Evolutionary conservation across 129 eudicot genomes (phyloP).

Genomic region (Flaveria robusta): DNA sequence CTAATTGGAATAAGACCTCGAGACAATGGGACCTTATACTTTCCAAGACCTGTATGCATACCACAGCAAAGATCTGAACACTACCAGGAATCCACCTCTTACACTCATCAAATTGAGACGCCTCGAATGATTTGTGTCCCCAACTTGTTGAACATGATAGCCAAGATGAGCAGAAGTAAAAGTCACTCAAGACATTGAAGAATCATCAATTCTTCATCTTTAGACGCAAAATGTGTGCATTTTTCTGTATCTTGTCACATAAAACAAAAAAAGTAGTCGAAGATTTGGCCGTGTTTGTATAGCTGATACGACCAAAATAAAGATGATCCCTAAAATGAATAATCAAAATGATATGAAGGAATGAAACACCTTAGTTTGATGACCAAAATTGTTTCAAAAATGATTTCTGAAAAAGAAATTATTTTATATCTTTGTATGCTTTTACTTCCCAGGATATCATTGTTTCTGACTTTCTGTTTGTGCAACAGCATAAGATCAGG

Average conservation of each 20-base stretch:
- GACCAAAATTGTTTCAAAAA: neutral
- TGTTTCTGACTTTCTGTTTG: neutral
- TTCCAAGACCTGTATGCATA: conserved; percentile 31
- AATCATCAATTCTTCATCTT: neutral
- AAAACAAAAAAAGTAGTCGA: neutral
- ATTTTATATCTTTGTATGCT: neutral
- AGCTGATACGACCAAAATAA: conserved; percentile 23
- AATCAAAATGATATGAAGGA: neutral
- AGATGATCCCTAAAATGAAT: neutral
- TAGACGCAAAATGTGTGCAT: conserved; percentile 14
- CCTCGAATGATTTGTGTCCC: conserved; percentile 62
- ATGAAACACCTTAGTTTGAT: neutral
- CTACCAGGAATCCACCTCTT: conserved; percentile 22
- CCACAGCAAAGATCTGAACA: conserved; percentile 22
- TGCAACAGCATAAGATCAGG: neutral
- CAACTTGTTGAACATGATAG: conserved; percentile 42
- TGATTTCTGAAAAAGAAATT: neutral
- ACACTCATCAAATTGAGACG: conserved; percentile 16
- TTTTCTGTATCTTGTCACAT: neutral
- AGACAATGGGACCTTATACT: conserved; percentile 45
- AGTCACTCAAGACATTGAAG: conserved; percentile 43
- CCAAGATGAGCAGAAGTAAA: conserved; percentile 53
- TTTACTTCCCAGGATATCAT: neutral
- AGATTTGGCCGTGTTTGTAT: conserved; percentile 21
- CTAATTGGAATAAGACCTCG: conserved; percentile 66